phyloP scores from a whole-genome alignment of 1,284 basidiomycete species.

The Microbotryum violaceum region DNA sequence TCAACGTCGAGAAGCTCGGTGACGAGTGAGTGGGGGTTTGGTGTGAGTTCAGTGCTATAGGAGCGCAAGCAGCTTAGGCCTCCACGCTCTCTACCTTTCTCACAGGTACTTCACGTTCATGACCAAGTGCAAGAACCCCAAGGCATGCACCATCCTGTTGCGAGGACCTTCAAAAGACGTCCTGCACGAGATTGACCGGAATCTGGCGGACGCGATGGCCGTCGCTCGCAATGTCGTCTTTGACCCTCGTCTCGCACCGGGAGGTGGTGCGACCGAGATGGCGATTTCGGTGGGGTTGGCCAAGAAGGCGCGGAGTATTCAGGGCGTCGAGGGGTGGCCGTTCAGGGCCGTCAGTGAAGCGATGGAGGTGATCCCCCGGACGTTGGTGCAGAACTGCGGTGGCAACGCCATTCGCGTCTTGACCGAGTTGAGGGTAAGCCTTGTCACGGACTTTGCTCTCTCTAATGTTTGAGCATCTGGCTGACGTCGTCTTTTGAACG shows the following conservation, averaged over 20 bases:
- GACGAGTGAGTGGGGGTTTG: constrained; percentile 63
- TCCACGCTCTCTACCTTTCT: neutral
- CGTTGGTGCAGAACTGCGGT: constrained; percentile 89
- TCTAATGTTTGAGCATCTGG: neutral
- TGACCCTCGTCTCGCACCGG: constrained; percentile 83
- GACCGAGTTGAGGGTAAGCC: constrained; percentile 73
- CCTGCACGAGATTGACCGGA: constrained; percentile 94
- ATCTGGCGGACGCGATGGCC: constrained; percentile 94
- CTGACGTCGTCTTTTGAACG: constrained; percentile 8
- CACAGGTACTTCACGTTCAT: constrained; percentile 91
- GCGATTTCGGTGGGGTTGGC: constrained; percentile 84
- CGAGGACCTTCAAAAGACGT: constrained; percentile 97
- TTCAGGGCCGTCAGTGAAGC: constrained; percentile 90
- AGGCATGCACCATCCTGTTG: constrained; percentile 97
- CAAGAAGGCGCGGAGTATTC: constrained; percentile 68
- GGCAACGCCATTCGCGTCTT: constrained; percentile 89
- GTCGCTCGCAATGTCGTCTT: constrained; percentile 96
- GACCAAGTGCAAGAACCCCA: constrained; percentile 82
- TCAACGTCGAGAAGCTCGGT: constrained; percentile 93
- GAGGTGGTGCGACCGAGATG: constrained; percentile 97
- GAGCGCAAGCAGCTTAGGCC: neutral
- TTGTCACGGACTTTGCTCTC: constrained; percentile 17
- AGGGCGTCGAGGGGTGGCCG: constrained; percentile 81
- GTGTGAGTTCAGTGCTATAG: no score
- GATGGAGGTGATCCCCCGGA: constrained; percentile 94